Evolutionary conservation across 1,284 basidiomycete genomes (phyloP), one percentile per base, ranked within the genome.

Genomic region (Trametes versicolor): DNA sequence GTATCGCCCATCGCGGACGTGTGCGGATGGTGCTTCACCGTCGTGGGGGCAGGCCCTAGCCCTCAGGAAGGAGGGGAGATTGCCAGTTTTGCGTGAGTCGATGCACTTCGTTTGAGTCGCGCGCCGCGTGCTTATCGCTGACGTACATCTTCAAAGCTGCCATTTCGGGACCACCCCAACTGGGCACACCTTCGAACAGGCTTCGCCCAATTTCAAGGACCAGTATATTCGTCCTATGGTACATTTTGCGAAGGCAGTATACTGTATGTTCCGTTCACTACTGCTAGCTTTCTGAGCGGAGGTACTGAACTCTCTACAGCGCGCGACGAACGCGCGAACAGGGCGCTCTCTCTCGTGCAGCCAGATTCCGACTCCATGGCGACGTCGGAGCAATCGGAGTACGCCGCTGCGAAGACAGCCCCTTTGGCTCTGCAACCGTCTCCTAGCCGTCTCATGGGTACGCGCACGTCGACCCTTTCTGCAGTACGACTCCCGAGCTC

Each of bases 131-230:
- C 55, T 34, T 2, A 43, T n/a, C n/a, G n/a, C n/a, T n/a, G n/a
- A n/a, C 41, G 27, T 17, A 17, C 55, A 13, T 15, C 29, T 36
- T 17, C 15, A 13, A n/a, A 58, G 56, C 29, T 32, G 29, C 15
- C 56, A 58, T 41, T 37, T 58, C 19, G 56, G 56, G 12, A 34
- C 29, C 10, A 58, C 25, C n/a, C 10, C n/a, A 4, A 21, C 56
- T 17, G 56, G 56, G 8, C 56, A 58, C 56, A 58, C 45, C 8
- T 47, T 58, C 32, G 56, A 49, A n/a, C 43, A 58, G 29, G 56
- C 25, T 23, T 9, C 15, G 9, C 43, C 32, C 9, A 27, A 58
- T 47, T 58, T 48, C 23, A 29, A 25, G 15, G 56, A 45, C n/a
- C 27, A 49, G n/a, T 58, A 23, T 37, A 27, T 58, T 15, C 56